phyloP scores from a whole-genome alignment of 73 alveolate species.

The Tetrahymena elliotti region DNA sequence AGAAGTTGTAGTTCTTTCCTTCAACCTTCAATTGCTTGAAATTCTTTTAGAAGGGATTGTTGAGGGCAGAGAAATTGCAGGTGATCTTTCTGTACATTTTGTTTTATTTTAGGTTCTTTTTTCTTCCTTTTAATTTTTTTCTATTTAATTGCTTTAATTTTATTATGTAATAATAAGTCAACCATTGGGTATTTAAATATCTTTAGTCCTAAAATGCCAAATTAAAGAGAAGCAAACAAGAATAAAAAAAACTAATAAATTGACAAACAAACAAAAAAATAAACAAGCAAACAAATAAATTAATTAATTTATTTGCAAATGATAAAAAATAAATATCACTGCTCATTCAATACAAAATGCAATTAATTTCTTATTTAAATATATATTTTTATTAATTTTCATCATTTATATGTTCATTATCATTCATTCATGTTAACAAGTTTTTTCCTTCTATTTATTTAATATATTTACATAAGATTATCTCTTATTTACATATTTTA shows the following conservation, averaged over 20 bases:
- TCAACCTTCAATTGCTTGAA: slow-evolving; percentile 20
- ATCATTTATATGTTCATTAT: not conserved
- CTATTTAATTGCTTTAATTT: not conserved
- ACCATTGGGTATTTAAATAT: not conserved
- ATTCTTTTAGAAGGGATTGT: slow-evolving; percentile 9
- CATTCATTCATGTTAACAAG: not conserved
- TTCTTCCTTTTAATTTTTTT: not conserved
- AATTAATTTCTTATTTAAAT: not conserved
- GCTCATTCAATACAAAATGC: not conserved
- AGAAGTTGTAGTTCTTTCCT: slow-evolving; percentile 35
- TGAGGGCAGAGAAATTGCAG: not conserved
- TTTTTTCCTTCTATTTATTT: not conserved
- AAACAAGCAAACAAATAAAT: too few species aligned
- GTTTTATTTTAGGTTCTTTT: not conserved
- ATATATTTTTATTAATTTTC: not conserved
- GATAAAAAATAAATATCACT: not conserved
- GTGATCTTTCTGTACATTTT: not conserved
- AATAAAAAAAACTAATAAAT: not conserved
- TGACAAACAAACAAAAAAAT: not conserved
- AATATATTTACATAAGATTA: not conserved
- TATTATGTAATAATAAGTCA: not conserved
- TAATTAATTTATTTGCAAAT: too few species aligned
- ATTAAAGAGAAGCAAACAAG: not conserved
- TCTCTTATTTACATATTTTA: too few species aligned
- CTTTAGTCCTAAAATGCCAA: not conserved